Evolutionary conservation across 2,329 filamentous ascomycete genomes (phyloP), one percentile per base, ranked within the genome.

Genomic region (Intubia oerlemansii): DNA sequence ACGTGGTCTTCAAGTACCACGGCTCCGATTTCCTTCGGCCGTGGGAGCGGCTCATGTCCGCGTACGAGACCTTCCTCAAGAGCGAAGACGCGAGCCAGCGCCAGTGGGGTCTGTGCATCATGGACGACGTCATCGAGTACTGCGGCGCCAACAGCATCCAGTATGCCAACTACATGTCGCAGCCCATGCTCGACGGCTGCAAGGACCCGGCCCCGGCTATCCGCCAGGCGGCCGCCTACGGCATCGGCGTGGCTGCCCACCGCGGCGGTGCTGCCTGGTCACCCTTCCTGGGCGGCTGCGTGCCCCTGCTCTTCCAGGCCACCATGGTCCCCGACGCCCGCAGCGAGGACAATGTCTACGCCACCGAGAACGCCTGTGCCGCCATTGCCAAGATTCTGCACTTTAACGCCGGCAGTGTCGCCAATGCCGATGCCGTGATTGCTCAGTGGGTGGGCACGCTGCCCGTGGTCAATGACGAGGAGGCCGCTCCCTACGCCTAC

Each of bases 71-170:
- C 18, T 95, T 95, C 50, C 72, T 92, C 38, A 66, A 65, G 24
- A 88, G 78, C 32, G 44, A 53, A 4, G 88, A 98, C 47, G 66
- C 82, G 1, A 95, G 84, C 12, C 85, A 95, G 50, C 70, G 88
- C 32, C 88, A 98, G 48, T 98, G 88, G 88, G 85, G 82, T n/a
- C 65, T 98, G 30, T 98, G 88, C 57, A 93, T 98, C 41, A 81
- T 93, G 61, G 88, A 98, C 44, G 88, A 98, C 48, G 85, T 98
- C 20, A 65, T 98, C 20, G 88, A 98, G 49, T 98, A 95, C 57
- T 95, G 84, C 47, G 84, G 85, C 1, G 65, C 74, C 0, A 73
- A 91, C 41, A 90, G 80, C 42, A 85, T 76, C 58, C 70, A 74
- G 39, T 98, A 91, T 48, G 73, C 75, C 44, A 67, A 73, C 40